Percentiles rank a stretch among this genome's conserved stretches.
phyloP scores from a whole-genome alignment of 2,329 filamentous ascomycete genomes.

The Ilyonectria destructans region DNA sequence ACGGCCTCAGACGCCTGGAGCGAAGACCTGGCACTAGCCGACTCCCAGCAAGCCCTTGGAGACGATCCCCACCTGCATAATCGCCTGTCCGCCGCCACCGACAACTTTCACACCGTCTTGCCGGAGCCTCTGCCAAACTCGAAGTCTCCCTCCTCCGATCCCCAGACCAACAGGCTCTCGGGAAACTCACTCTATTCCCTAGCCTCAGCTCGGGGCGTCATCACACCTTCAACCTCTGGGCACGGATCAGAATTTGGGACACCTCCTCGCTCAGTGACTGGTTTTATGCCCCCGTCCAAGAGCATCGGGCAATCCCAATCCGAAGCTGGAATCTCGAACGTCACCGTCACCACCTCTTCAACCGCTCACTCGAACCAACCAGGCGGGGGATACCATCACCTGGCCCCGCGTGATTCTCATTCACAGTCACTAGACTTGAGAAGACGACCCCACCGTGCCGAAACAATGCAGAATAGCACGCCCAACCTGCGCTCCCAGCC shows the following conservation, averaged over 20 bases:
- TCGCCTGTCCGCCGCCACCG: slow-evolving; percentile 52
- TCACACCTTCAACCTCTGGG: slow-evolving; percentile 66
- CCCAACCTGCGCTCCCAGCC: slow-evolving; percentile 62
- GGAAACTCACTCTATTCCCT: slow-evolving; percentile 82
- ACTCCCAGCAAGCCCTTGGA: slow-evolving; percentile 63
- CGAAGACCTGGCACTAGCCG: slow-evolving; percentile 56
- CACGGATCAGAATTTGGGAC: slow-evolving; percentile 67
- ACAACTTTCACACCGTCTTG: slow-evolving; percentile 54
- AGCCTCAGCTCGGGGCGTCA: slow-evolving; percentile 71
- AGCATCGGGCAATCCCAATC: slow-evolving; percentile 60
- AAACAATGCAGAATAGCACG: slow-evolving; percentile 53
- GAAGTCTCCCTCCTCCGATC: slow-evolving; percentile 66
- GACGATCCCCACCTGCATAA: slow-evolving; percentile 66
- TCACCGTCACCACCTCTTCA: slow-evolving; percentile 70
- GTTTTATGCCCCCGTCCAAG: slow-evolving; percentile 65
- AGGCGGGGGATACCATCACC: slow-evolving; percentile 61
- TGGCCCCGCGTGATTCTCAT: slow-evolving; percentile 62
- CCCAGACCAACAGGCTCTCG: slow-evolving; percentile 77
- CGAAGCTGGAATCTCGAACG: slow-evolving; percentile 67
- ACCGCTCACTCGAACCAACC: slow-evolving; percentile 60
- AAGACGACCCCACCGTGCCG: slow-evolving; percentile 60
- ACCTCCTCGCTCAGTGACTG: slow-evolving; percentile 61
- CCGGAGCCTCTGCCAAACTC: slow-evolving; percentile 66
- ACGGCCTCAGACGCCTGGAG: slow-evolving; percentile 59
- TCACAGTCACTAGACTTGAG: slow-evolving; percentile 62